Percentiles rank a stretch among this genome's conserved stretches.
phyloP scores from a whole-genome alignment of 768 basidiomycete species.

The Rhodotorula kratochvilovae region DNA sequence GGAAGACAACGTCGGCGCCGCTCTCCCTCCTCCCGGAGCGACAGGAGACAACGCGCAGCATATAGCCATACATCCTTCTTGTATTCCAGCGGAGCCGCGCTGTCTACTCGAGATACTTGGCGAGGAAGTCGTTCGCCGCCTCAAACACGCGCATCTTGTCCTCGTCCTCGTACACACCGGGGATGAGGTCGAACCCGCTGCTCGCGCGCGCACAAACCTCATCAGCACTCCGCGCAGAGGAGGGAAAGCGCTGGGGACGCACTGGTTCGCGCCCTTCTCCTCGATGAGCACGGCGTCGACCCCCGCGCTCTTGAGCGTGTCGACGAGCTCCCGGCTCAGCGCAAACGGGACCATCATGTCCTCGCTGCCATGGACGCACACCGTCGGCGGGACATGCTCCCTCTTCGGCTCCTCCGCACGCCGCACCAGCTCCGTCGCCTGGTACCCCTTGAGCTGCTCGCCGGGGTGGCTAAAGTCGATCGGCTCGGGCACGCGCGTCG shows the following conservation, averaged over 20 bases:
- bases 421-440: constrained; percentile 2
- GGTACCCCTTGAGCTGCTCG: constrained; percentile 4
- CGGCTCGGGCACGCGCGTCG: neutral
- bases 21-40: no score
- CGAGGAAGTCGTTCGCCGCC: constrained; percentile 28
- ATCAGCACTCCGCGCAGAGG: no score
- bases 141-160: constrained; percentile 12
- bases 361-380: constrained; percentile 22
- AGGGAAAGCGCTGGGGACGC: no score
- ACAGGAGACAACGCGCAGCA: no score
- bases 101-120: constrained; percentile 16
- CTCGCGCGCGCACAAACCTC: neutral
- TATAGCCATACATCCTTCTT: no score
- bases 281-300: constrained; percentile 16
- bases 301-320: constrained; percentile 1
- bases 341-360: constrained; percentile 32
- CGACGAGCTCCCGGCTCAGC: constrained; percentile 12
- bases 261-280: constrained; percentile 26
- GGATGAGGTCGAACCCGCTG: constrained; percentile 32
- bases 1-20: no score
- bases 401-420: neutral
- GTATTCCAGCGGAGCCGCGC: no score
- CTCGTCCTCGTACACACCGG: constrained; percentile 9
- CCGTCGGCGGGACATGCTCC: constrained; percentile 20
- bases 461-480: constrained; percentile 2